Evolutionary conservation across 2,329 filamentous ascomycete species (phyloP), one percentile per base, ranked within the genome.

Genomic region (Didymella glomerata): DNA sequence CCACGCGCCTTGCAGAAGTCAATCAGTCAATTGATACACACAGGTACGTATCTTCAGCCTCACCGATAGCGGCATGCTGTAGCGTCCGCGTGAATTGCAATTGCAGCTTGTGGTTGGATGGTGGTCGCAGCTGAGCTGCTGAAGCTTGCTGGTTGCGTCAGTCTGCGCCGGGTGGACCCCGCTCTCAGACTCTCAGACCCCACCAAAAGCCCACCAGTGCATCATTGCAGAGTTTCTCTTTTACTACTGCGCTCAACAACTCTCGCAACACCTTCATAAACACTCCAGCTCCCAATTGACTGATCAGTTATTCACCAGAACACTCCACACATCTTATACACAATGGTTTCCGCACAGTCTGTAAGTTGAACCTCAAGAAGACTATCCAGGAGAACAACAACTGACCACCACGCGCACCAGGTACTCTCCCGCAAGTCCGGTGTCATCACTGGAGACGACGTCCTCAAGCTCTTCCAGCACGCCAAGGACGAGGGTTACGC

Each of bases 391-490:
- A 14, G 41, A 42, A 18, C 38, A 45, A 46, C 61, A 64, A 48
- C 68, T 57, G 48, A 56, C 22, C 34, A 25, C 30, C 63, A 60
- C 48, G 3, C 40, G 18, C 32, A 36, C 34, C 41, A 59, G 56
- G 56, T 59, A 32, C 56, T 59, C 50, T 59, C 56, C 56, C 56
- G 56, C 56, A 59, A 59, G 56, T 6, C 50, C 50, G 56, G 56
- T 54, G 74, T 78, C 68, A 89, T 90, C 78, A 83, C 85, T 70
- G 87, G 87, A 71, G 86, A 89, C 69, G 87, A 89, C 78, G 86
- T 88, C 67, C 56, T 67, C 68, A 65, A 79, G 77, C 90, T 97
- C 75, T 97, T 97, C 84, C 86, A 93, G 81, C 92, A 97, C 81
- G 91, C 91, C 69, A 90, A 93, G 79, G 86, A 95, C 84, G 86